phyloP scores from a whole-genome alignment of 108 stramenopile species.

The Skeletonema potamos region DNA sequence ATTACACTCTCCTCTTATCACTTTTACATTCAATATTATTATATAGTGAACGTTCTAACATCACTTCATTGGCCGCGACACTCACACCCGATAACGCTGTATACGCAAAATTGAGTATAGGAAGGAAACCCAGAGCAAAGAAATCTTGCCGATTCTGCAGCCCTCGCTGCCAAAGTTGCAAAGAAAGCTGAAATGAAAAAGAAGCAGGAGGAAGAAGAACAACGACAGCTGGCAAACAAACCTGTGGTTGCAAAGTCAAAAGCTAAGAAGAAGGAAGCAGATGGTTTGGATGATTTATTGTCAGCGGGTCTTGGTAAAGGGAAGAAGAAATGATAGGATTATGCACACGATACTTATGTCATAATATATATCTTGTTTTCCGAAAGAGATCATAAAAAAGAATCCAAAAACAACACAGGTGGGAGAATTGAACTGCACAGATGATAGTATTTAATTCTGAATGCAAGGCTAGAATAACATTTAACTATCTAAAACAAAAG shows the following conservation, averaged over 20 bases:
- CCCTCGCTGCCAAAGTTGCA: constrained; percentile 73
- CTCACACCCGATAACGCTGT: not conserved
- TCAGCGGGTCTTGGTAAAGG: constrained; percentile 54
- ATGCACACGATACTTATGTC: not conserved
- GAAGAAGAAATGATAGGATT: constrained; percentile 46
- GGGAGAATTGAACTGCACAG: not conserved
- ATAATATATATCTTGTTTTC: too few relatives aligned
- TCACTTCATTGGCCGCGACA: not conserved
- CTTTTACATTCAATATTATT: not conserved
- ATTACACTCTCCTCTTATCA: not conserved
- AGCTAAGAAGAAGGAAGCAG: constrained; percentile 51
- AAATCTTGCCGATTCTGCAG: constrained; percentile 66
- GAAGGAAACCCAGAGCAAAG: constrained; percentile 68
- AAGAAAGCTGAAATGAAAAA: constrained; percentile 66
- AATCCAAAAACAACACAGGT: not conserved
- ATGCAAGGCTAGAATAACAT: not conserved
- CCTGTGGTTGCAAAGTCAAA: constrained; percentile 55
- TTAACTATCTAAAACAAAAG: not conserved
- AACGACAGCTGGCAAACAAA: constrained; percentile 18
- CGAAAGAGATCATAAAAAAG: not conserved
- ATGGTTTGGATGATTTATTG: constrained; percentile 64
- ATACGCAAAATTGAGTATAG: constrained; percentile 18
- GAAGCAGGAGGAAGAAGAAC: constrained; percentile 44
- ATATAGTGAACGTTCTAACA: not conserved
- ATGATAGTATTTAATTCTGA: not conserved